These are phyloP conservation scores for Nitzschia sp. DNA, from an alignment of 108 stramenopile species.

Conservation along the genomic window DNA sequence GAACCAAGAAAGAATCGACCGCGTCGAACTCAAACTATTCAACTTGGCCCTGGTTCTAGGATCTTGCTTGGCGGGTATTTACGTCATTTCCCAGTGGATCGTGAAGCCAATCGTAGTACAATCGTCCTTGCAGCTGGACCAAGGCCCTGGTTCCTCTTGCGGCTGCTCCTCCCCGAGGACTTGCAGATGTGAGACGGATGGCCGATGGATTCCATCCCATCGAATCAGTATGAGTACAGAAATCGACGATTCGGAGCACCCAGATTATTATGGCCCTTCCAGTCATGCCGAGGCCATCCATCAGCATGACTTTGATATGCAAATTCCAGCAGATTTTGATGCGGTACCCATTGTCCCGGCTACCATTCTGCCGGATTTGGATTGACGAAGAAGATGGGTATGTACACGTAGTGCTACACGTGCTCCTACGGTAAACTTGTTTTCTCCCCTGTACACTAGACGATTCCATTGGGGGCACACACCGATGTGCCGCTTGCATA, in stretches of 20 bases:
- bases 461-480: neutral
- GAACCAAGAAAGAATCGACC: conserved; percentile 1
- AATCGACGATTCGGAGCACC: neutral
- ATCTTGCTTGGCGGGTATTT: conserved; percentile 8
- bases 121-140: neutral
- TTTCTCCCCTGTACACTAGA: neutral
- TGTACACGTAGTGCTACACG: no score
- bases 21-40: conserved; percentile 13
- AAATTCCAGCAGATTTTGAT: conserved; percentile 32
- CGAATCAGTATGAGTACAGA: neutral
- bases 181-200: neutral
- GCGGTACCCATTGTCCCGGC: conserved; percentile 28
- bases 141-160: neutral
- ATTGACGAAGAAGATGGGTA: neutral
- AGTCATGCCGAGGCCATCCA: neutral
- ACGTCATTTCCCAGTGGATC: conserved; percentile 22
- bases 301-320: conserved; percentile 13
- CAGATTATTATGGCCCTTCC: neutral
- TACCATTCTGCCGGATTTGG: conserved; percentile 7
- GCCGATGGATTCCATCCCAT: neutral
- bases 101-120: conserved; percentile 18
- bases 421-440: neutral
- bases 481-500: neutral
- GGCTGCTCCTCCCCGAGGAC: neutral
- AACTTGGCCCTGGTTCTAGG: conserved; percentile 8